phyloP scores from a whole-genome alignment of 2,329 filamentous ascomycete genomes.

The Biscogniauxia marginata region DNA sequence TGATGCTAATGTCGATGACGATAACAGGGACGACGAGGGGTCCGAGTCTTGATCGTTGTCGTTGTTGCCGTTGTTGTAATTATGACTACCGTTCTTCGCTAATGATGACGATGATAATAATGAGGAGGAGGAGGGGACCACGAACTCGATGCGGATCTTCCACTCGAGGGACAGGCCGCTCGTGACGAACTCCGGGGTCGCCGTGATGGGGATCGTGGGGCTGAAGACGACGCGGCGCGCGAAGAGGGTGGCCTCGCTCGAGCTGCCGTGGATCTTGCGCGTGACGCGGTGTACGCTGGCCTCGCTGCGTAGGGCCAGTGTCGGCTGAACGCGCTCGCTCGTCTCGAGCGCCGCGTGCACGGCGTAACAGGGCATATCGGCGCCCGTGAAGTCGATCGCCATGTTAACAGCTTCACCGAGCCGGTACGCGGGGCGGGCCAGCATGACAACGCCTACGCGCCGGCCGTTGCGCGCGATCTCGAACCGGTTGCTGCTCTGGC shows the following conservation, averaged over 20 bases:
- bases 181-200: conserved; percentile 89
- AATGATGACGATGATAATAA: conserved; percentile 23
- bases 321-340: conserved; percentile 75
- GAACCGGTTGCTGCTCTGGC: conserved; percentile 86
- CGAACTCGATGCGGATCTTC: conserved; percentile 89
- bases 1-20: not conserved
- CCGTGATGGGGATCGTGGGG: conserved; percentile 77
- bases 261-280: conserved; percentile 73
- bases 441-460: conserved; percentile 84
- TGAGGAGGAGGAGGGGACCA: conserved; percentile 65
- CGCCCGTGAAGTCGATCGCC: conserved; percentile 77
- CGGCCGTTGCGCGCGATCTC: conserved; percentile 92
- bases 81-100: conserved; percentile 5
- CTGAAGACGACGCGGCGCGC: conserved; percentile 76
- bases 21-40: not conserved
- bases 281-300: conserved; percentile 86
- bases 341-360: conserved; percentile 84
- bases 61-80: not conserved
- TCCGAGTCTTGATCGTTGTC: conserved; percentile 4
- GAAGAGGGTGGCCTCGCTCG: conserved; percentile 81
- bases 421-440: conserved; percentile 84
- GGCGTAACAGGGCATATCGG: conserved; percentile 80
- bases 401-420: conserved; percentile 85
- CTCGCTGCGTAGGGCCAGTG: conserved; percentile 79
- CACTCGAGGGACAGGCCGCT: conserved; percentile 85